Evolutionary conservation across 805 yeast species (phyloP).

Genomic region (Scheffersomyces spartinae): DNA sequence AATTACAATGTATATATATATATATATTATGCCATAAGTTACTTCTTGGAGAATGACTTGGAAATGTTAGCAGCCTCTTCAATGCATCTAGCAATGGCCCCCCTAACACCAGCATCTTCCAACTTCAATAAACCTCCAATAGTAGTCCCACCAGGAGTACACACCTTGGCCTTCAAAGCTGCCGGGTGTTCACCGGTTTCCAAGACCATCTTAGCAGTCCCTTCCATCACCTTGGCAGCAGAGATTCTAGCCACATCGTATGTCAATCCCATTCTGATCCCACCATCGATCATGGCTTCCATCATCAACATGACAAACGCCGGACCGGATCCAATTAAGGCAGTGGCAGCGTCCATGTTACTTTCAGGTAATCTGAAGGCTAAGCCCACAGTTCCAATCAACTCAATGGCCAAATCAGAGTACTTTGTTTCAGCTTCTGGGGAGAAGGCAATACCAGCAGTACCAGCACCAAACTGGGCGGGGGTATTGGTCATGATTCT

Average conservation of each 20-base stretch:
- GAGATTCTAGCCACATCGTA: conserved; percentile 69
- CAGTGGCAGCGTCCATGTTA: conserved; percentile 93
- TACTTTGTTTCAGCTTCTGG: conserved; percentile 28
- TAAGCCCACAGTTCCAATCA: conserved; percentile 56
- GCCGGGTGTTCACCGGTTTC: conserved; percentile 83
- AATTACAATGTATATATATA: not conserved
- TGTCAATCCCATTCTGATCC: conserved; percentile 89
- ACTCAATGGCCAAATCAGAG: conserved; percentile 37
- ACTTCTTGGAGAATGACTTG: conserved; percentile 31
- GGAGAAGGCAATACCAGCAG: conserved; percentile 83
- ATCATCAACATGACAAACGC: conserved; percentile 84
- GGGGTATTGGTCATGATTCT: conserved; percentile 99
- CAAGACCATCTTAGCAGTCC: conserved; percentile 84
- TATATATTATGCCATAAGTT: conserved; percentile 2
- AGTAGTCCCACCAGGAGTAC: conserved; percentile 98
- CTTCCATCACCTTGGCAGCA: conserved; percentile 90
- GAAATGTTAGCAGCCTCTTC: conserved; percentile 89
- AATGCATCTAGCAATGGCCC: conserved; percentile 79
- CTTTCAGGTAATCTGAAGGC: conserved; percentile 69
- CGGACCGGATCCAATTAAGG: conserved; percentile 93
- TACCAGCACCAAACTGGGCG: conserved; percentile 83
- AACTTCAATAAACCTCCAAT: conserved; percentile 87
- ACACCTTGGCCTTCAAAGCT: conserved; percentile 72
- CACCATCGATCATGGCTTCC: conserved; percentile 91
- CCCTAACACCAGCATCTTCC: conserved; percentile 86